Evolutionary conservation across 257 asterid genomes (phyloP).

Genomic region (Fraxinus pennsylvanica): DNA sequence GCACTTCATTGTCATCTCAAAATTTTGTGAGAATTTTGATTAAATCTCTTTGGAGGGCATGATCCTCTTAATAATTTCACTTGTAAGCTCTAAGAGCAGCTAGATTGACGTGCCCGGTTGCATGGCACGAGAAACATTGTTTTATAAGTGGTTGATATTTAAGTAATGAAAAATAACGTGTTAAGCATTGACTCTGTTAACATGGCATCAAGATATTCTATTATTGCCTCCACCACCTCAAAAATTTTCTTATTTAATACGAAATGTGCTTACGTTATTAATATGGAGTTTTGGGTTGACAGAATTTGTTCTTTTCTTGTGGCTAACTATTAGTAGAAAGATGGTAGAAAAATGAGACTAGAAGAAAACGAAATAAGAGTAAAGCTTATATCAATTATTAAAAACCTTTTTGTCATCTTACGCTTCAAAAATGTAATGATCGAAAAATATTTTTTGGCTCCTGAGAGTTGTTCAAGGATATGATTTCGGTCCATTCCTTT

Average conservation of each 20-base stretch:
- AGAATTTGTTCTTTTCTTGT: background rate
- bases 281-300: slow-evolving; percentile 9
- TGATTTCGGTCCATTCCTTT: no score
- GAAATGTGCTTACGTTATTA: background rate
- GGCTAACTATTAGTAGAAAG: no score
- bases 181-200: no score
- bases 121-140: background rate
- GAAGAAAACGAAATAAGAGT: no score
- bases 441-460: no score
- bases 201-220: no score
- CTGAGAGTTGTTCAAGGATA: no score
- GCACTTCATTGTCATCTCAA: background rate
- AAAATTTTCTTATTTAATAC: no score
- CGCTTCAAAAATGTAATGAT: no score
- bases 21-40: background rate
- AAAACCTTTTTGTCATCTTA: no score
- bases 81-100: background rate
- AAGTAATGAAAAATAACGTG: background rate
- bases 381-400: no score
- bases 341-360: no score
- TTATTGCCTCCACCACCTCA: background rate
- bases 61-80: background rate
- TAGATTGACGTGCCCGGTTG: background rate
- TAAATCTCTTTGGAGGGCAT: background rate
- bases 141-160: background rate